A percentile compares a stretch with the other conserved stretches of the same genome.
Evolutionary conservation across 768 basidiomycete genomes (phyloP).

Genomic region (Amanita phalloides): DNA sequence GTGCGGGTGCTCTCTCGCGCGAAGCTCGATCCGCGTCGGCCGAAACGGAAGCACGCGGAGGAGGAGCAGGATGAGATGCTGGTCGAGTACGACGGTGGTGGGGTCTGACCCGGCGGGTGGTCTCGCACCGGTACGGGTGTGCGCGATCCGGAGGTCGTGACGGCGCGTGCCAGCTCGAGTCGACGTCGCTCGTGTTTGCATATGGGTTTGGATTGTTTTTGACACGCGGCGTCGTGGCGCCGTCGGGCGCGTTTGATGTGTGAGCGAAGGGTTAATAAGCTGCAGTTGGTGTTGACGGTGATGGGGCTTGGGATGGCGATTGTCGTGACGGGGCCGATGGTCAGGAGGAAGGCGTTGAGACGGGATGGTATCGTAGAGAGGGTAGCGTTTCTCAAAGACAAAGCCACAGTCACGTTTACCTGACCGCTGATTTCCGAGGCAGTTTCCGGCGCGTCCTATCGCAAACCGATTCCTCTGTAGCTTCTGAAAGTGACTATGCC

Average conservation of each 20-base stretch:
- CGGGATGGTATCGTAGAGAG: conserved; percentile 58
- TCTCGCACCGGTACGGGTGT: conserved; percentile 51
- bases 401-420: no score
- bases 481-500: no score
- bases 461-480: no score
- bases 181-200: conserved; percentile 80
- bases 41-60: conserved; percentile 56
- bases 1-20: conserved; percentile 62
- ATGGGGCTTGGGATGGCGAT: conserved; percentile 65
- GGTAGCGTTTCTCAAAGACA: no score
- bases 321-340: conserved; percentile 73
- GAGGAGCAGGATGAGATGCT: conserved; percentile 82
- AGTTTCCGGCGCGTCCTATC: no score
- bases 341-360: conserved; percentile 50
- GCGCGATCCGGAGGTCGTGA: conserved; percentile 61
- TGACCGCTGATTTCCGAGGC: no score
- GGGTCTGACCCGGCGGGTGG: conserved; percentile 49
- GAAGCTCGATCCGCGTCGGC: conserved; percentile 78
- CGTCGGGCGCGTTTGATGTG: conserved; percentile 88
- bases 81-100: conserved; percentile 74
- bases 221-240: conserved; percentile 53
- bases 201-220: conserved; percentile 87
- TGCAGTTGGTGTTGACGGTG: conserved; percentile 79
- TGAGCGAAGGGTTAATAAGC: conserved; percentile 88
- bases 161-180: conserved; percentile 85